Percentiles rank a stretch among this genome's conserved stretches.
Conservation (phyloP, 345 rosid genomes). For the Eucalyptus marginata region DNA sequence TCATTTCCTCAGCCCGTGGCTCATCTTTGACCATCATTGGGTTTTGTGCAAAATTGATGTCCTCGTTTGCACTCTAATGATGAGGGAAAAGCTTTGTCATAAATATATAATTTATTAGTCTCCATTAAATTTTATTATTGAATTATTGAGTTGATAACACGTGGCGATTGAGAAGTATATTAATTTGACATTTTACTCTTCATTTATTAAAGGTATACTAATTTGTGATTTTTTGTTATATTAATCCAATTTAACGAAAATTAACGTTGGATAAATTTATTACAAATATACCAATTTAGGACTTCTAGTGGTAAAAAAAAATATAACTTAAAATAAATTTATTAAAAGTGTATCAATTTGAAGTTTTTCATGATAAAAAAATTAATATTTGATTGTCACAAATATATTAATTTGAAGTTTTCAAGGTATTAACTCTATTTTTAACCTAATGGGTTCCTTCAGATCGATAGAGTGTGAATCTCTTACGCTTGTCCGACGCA, state of each 20-base stretch:
- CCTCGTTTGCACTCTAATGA: not conserved
- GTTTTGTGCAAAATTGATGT: not conserved
- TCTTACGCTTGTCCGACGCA: not conserved
- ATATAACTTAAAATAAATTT: no score
- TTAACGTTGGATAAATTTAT: no score
- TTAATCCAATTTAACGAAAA: no score
- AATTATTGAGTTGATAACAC: no score
- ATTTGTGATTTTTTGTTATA: no score
- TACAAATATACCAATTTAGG: rapidly evolving
- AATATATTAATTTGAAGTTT: no score
- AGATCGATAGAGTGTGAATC: not conserved
- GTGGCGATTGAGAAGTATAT: rapidly evolving
- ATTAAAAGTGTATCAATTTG: no score
- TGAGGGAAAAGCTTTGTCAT: not conserved
- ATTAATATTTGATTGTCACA: rapidly evolving
- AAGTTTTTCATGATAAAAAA: no score
- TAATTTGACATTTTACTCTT: no score
- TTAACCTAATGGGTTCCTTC: not conserved
- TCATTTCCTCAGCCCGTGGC: not conserved
- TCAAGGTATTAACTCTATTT: not conserved
- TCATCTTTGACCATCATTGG: not conserved
- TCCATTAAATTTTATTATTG: no score
- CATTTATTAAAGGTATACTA: rapidly evolving
- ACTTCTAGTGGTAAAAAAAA: no score
- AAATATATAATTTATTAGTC: no score